Percentiles rank a stretch among this genome's conserved stretches.
phyloP scores from a whole-genome alignment of 176 grass and related monocot genomes.

The Metroxylon sagu region DNA sequence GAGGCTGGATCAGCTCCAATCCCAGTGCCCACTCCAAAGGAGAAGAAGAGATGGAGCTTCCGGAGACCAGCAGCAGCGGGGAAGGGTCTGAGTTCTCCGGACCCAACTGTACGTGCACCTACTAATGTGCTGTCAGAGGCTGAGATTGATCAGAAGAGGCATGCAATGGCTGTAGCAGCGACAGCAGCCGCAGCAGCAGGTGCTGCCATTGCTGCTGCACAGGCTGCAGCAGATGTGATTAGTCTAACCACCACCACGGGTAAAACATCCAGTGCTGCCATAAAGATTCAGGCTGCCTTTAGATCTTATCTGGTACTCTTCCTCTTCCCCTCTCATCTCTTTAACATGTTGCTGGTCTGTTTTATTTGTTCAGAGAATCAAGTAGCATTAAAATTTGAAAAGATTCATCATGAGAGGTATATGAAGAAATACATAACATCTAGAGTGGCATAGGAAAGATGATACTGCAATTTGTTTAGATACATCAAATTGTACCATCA shows the following conservation, averaged over 20 bases:
- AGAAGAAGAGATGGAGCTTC: slow-evolving; percentile 83
- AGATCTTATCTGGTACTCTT: slow-evolving; percentile 69
- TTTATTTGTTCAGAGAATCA: background rate
- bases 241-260: slow-evolving; percentile 22
- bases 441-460: no score
- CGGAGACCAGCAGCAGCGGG: slow-evolving; percentile 14
- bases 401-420: no score
- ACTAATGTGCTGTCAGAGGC: background rate
- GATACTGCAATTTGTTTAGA: no score
- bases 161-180: slow-evolving; percentile 41
- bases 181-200: slow-evolving; percentile 45
- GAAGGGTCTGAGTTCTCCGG: slow-evolving; percentile 6
- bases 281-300: slow-evolving; percentile 70
- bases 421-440: no score
- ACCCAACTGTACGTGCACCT: background rate
- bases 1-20: background rate
- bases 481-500: no score
- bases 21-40: slow-evolving; percentile 10
- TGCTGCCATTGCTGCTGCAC: slow-evolving; percentile 46
- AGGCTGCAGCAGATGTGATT: slow-evolving; percentile 45
- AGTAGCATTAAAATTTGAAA: no score
- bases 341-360: background rate
- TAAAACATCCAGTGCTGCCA: slow-evolving; percentile 26
- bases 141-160: slow-evolving; percentile 52
- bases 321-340: background rate